Evolutionary conservation across 768 basidiomycete species (phyloP).

Genomic region (Psilocybe tampanensis): DNA sequence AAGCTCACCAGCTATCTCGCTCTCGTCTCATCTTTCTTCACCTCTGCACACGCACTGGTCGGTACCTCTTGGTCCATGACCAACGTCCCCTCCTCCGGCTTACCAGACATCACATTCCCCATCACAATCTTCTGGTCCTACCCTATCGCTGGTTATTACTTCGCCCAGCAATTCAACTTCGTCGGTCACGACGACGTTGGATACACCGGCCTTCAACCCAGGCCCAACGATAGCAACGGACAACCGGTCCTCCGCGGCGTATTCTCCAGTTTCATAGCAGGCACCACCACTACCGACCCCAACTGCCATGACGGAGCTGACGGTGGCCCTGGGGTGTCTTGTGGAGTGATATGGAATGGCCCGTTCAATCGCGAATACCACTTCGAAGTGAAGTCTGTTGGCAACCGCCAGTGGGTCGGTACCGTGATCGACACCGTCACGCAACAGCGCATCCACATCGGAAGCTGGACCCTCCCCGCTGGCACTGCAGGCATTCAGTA

Average conservation of each 20-base stretch:
- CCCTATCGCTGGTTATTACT: slow-evolving; percentile 2
- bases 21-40: too few species aligned
- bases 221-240: neutral
- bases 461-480: too few species aligned
- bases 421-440: too few species aligned
- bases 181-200: too few species aligned
- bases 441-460: too few species aligned
- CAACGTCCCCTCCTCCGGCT: neutral
- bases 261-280: slow-evolving; percentile 3
- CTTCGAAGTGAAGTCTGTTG: neutral
- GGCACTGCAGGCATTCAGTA: neutral
- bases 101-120: slow-evolving; percentile 1
- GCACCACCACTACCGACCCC: neutral
- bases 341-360: neutral
- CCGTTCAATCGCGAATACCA: neutral
- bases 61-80: slow-evolving; percentile 1
- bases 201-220: too few species aligned
- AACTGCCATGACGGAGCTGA: slow-evolving; percentile 2
- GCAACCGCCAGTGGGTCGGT: too few species aligned
- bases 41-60: neutral
- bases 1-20: too few species aligned
- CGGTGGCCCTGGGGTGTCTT: too few species aligned
- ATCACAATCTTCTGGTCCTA: slow-evolving; percentile 1
- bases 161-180: too few species aligned
- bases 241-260: neutral